Base-by-base conservation (phyloP, 1,139 yeast species). In the Sugiyamaella pinicola region DNA sequence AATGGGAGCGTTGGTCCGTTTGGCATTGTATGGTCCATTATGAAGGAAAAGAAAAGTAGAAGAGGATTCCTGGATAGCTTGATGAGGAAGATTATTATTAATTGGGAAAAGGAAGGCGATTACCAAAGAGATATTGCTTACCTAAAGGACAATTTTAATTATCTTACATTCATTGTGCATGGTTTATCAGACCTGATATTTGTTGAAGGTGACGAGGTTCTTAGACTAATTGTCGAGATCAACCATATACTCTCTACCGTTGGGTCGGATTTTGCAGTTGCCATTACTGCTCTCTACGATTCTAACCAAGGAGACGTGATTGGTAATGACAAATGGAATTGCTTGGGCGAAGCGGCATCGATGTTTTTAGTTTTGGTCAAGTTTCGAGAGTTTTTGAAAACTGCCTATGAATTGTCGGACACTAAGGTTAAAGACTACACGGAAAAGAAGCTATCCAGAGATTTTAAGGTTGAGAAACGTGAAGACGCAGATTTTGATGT, bases 1-100 rank as follows among this genome's bases (percentile, higher is more conserved):
- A 3, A 33, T 26, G 10, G 52, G 55, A 34, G 38, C 28, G 33
- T 53, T 12, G 47, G 49, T 43, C 28, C 9, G 63, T 58, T 76
- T 34, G 61, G 47, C 43, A 64, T 57, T 42, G 69, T 84, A 37
- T 78, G 80, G 57, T 64, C 69, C 1, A 71, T 83, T 7, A 71
- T 83, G 21, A 73, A 71, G 46, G 69, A 68, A 7, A 72, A 74
- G 47, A 67, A 74, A 1, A 74, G 84, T 0, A 74, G 77, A 50
- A 78, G 74, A 58, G 82, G 77, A 63, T 75, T 85, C 47, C 62
- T 76, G 26, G 60, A 58, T 3, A 67, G 71, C 2, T 47, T 78
- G n/a, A 54, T 68, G 21, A 73, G 69, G 49, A 65, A n/a, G 68
- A 63, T 12, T 64, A 71, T 69, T 64, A 65, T 33, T 38, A 69